A percentile compares a stretch with the other conserved stretches of the same genome.
Conservation (phyloP, 495 filamentous ascomycete genomes). For the Glonium stellatum region DNA sequence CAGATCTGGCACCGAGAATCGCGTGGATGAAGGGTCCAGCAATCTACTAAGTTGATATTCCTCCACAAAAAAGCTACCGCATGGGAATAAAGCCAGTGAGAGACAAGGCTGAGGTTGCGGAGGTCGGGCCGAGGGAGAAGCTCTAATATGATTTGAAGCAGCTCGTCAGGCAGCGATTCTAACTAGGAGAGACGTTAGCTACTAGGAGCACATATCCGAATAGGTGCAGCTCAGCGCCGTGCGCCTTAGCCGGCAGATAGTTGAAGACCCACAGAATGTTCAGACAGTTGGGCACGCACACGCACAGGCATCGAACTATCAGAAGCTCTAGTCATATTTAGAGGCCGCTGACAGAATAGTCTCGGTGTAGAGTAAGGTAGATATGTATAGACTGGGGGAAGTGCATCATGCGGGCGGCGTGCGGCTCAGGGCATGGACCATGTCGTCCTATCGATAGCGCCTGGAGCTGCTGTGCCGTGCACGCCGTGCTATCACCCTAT, state of each 20-base stretch:
- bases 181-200: constrained; percentile 10
- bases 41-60: constrained; percentile 28
- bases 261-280: background rate
- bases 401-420: too few species aligned
- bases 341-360: too few species aligned
- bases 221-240: background rate
- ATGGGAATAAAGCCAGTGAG: constrained; percentile 14
- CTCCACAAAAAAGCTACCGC: constrained; percentile 27
- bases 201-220: background rate
- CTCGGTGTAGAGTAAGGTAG: too few species aligned
- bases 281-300: background rate
- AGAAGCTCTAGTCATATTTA: background rate
- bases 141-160: constrained; percentile 27
- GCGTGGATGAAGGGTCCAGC: constrained; percentile 12
- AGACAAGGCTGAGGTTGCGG: constrained; percentile 18
- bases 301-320: background rate
- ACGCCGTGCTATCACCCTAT: too few species aligned
- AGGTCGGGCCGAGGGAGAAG: constrained; percentile 15
- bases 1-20: background rate
- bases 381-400: too few species aligned
- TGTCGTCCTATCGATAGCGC: background rate
- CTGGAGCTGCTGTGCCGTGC: too few species aligned
- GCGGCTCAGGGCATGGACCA: too few species aligned
- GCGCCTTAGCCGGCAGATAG: background rate
- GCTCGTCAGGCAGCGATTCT: constrained; percentile 29